Evolutionary conservation across 2,329 filamentous ascomycete genomes (phyloP).

Genomic region (Atkinsonella hypoxylon): DNA sequence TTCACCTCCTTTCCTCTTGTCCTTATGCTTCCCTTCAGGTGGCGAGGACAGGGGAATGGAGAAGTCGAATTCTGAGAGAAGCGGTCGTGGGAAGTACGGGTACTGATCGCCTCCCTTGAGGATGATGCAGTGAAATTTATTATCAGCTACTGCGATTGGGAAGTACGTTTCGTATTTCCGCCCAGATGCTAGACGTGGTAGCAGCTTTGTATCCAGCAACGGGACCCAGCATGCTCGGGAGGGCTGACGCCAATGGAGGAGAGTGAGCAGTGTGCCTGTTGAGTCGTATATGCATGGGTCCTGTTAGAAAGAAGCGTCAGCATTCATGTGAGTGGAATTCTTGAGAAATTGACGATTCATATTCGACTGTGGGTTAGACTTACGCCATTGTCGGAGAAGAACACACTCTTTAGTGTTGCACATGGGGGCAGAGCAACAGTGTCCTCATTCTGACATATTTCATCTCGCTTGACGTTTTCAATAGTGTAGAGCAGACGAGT

Average conservation of each 20-base stretch:
- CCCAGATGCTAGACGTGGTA: conserved; percentile 72
- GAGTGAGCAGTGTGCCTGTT: conserved; percentile 73
- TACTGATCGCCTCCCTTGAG: conserved; percentile 90
- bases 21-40: conserved; percentile 23
- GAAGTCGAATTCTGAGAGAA: conserved; percentile 91
- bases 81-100: conserved; percentile 80
- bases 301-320: conserved; percentile 29
- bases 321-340: neutral
- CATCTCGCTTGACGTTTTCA: conserved; percentile 85
- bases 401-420: conserved; percentile 64
- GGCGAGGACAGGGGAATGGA: conserved; percentile 62
- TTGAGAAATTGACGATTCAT: neutral
- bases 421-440: conserved; percentile 72
- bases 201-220: conserved; percentile 74
- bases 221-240: conserved; percentile 87
- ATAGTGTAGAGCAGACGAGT: conserved; percentile 80
- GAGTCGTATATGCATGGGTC: conserved; percentile 96
- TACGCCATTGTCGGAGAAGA: conserved; percentile 87
- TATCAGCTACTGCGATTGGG: conserved; percentile 83
- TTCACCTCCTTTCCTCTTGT: conserved; percentile 19
- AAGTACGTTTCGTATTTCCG: conserved; percentile 87
- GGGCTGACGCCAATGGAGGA: conserved; percentile 80
- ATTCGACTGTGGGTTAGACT: conserved; percentile 16
- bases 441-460: conserved; percentile 91
- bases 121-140: conserved; percentile 97